Evolutionary conservation across 1,284 basidiomycete species (phyloP).

Genomic region (Ganoderma sinense): DNA sequence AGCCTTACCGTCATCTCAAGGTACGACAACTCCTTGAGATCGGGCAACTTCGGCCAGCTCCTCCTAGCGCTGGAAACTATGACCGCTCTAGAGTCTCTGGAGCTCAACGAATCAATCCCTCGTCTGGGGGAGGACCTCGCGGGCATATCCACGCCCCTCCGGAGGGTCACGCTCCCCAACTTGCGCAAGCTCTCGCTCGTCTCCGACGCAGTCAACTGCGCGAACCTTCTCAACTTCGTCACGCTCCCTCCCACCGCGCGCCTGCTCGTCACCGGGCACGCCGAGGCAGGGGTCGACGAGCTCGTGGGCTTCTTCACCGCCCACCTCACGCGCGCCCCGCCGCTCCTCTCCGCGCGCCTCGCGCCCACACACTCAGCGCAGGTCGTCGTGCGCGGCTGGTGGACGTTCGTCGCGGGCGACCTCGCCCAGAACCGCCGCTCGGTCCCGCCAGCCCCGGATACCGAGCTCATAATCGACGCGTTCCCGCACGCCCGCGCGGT

Average conservation of each 20-base stretch:
- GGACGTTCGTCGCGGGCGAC: background rate
- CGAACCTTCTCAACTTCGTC: slow-evolving; percentile 22
- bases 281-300: slow-evolving; percentile 4
- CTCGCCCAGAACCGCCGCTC: slow-evolving; percentile 1
- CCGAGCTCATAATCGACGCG: slow-evolving; percentile 10
- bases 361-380: slow-evolving; percentile 6
- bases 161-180: background rate
- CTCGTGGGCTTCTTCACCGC: slow-evolving; percentile 11
- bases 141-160: background rate
- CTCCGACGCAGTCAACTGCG: slow-evolving; percentile 16
- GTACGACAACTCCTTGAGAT: background rate
- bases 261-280: background rate
- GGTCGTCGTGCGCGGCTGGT: slow-evolving; percentile 14
- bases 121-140: slow-evolving; percentile 4
- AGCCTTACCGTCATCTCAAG: background rate
- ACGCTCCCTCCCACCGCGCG: slow-evolving; percentile 6
- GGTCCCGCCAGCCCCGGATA: background rate
- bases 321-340: slow-evolving; percentile 7
- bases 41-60: slow-evolving; percentile 10
- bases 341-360: slow-evolving; percentile 15
- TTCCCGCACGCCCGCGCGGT: slow-evolving; percentile 5
- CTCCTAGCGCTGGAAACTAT: slow-evolving; percentile 17
- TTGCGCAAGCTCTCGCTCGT: slow-evolving; percentile 10
- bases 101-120: slow-evolving; percentile 21
- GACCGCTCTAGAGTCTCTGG: slow-evolving; percentile 7